Conservation (phyloP, 805 yeast genomes). For the Ogataea pignaliae region DNA sequence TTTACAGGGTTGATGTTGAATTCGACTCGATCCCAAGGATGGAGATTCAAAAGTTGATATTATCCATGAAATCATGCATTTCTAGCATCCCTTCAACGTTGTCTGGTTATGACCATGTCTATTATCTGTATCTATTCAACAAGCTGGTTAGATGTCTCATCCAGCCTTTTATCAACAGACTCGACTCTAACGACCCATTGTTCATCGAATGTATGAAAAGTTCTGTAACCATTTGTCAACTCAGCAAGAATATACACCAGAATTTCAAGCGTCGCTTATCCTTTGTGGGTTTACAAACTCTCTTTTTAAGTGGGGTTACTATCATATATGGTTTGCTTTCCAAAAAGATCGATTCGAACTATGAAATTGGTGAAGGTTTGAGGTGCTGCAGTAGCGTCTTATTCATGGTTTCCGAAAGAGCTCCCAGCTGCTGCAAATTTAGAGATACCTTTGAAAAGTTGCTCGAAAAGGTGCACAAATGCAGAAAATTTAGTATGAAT, state of each 20-base stretch:
- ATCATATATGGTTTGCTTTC: constrained; percentile 15
- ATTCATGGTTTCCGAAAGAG: constrained; percentile 15
- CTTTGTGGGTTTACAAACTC: constrained; percentile 13
- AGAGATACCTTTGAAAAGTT: constrained; percentile 17
- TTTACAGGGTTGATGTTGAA: constrained; percentile 16
- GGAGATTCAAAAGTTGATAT: constrained; percentile 2
- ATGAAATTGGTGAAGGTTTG: constrained; percentile 11
- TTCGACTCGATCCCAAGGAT: constrained; percentile 1
- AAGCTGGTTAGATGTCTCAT: constrained; percentile 14
- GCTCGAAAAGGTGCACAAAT: constrained; percentile 4
- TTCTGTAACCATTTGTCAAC: constrained; percentile 11
- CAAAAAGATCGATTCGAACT: constrained; percentile 9
- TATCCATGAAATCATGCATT: constrained; percentile 2
- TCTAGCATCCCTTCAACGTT: constrained; percentile 5
- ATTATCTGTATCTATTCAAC: constrained; percentile 12
- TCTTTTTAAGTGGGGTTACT: constrained; percentile 15
- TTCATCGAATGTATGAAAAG: constrained; percentile 12
- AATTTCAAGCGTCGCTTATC: constrained; percentile 11
- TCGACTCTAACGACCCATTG: constrained; percentile 5
- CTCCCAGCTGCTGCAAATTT: constrained; percentile 9
- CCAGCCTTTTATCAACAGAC: constrained; percentile 10
- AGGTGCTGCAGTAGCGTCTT: constrained; percentile 13
- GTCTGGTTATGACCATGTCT: constrained; percentile 8
- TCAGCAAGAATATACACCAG: constrained; percentile 12
- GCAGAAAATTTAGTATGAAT: too few relatives aligned